Percentiles rank a stretch among this genome's conserved stretches.
phyloP scores from a whole-genome alignment of 345 rosid genomes.

The Hibiscus mutabilis region DNA sequence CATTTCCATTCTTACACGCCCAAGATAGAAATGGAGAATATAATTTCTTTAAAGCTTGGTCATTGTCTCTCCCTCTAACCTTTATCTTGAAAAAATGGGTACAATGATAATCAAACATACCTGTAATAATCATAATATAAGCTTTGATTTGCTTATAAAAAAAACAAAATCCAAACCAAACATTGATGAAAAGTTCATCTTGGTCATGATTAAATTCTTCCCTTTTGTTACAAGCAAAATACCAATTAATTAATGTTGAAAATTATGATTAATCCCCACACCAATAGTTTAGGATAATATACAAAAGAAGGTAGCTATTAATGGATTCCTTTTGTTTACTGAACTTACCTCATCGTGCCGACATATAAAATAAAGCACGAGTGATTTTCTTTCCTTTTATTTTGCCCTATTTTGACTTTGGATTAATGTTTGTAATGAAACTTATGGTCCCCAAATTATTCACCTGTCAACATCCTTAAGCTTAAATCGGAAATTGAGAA shows the following conservation, averaged over 20 bases:
- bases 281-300: not conserved
- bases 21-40: too few species aligned
- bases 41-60: too few species aligned
- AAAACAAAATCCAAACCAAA: not conserved
- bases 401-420: constrained; percentile 3
- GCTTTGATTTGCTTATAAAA: not conserved
- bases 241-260: not conserved
- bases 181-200: not conserved
- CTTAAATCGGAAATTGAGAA: not conserved
- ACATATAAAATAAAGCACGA: not conserved
- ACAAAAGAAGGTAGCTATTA: not conserved
- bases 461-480: not conserved
- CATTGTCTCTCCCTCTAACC: not conserved
- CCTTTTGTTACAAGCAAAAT: not conserved
- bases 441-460: not conserved
- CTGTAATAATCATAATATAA: not conserved
- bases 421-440: not conserved
- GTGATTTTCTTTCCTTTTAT: not conserved
- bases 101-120: not conserved
- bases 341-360: not conserved
- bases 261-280: not conserved
- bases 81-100: not conserved
- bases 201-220: not conserved
- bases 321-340: not conserved
- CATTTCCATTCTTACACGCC: too few species aligned